phyloP scores from a whole-genome alignment of 495 filamentous ascomycete species.

The Friedmanniomyces endolithicus region DNA sequence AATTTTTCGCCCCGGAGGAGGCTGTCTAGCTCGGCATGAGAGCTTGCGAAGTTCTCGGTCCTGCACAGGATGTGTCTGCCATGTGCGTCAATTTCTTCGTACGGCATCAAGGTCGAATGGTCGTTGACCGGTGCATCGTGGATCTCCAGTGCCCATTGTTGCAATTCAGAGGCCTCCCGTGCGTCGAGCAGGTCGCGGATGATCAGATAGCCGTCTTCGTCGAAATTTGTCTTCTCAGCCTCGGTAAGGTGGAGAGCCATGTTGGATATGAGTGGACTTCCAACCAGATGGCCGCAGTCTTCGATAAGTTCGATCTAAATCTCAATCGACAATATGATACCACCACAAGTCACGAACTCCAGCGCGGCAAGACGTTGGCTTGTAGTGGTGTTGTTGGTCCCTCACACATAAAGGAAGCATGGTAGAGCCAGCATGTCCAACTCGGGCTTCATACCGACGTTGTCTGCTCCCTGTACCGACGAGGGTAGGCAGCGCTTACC shows the following conservation, averaged over 20 bases:
- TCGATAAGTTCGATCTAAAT: no score
- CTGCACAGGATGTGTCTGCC: conserved; percentile 35
- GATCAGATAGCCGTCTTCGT: conserved; percentile 33
- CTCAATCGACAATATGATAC: no score
- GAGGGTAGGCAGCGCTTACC: no score
- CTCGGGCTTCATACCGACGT: no score
- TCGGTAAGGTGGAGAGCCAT: not conserved
- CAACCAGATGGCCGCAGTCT: no score
- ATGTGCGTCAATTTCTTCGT: conserved; percentile 32
- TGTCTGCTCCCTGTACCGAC: no score
- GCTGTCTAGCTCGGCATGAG: conserved; percentile 31
- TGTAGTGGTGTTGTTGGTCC: no score
- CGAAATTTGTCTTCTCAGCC: conserved; percentile 30
- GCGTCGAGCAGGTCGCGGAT: conserved; percentile 27
- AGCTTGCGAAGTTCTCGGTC: conserved; percentile 38
- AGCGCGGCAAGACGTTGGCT: no score
- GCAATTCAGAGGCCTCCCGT: conserved; percentile 25
- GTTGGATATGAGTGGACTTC: not conserved
- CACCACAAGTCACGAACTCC: no score
- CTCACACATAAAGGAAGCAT: no score
- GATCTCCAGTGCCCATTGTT: conserved; percentile 36
- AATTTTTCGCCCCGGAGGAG: conserved; percentile 33
- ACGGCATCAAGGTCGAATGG: conserved; percentile 33
- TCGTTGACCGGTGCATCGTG: conserved; percentile 31
- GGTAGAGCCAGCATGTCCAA: no score